Percentiles rank a stretch among this genome's conserved stretches.
Conservation (phyloP, 352 stramenopile species). For the Globisporangium orthogonon region DNA sequence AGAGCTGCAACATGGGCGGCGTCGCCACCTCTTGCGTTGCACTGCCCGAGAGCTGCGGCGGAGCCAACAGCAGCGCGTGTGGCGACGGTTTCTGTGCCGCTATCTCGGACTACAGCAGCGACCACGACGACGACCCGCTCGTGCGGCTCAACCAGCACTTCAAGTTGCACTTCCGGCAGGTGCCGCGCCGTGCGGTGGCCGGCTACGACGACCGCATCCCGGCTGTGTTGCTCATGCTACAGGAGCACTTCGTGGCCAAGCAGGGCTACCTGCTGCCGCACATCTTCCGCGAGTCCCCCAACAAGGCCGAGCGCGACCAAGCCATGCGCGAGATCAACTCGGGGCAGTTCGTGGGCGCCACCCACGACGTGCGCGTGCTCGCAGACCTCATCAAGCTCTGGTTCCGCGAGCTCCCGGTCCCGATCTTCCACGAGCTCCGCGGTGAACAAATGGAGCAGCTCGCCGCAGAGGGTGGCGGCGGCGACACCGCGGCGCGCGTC, state of each 20-base stretch:
- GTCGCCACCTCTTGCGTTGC: too few relatives aligned
- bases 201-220: constrained; percentile 79
- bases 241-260: constrained; percentile 71
- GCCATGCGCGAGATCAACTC: constrained; percentile 84
- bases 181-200: constrained; percentile 50
- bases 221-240: constrained; percentile 83
- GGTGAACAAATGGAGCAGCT: constrained; percentile 58
- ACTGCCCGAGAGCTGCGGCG: too few relatives aligned
- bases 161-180: constrained; percentile 64
- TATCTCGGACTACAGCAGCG: too few relatives aligned
- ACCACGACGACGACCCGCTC: constrained; percentile 13
- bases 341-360: constrained; percentile 54
- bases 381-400: constrained; percentile 88
- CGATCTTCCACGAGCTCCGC: constrained; percentile 77
- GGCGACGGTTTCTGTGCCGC: too few relatives aligned
- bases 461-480: constrained; percentile 7
- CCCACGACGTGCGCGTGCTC: constrained; percentile 75
- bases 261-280: constrained; percentile 58
- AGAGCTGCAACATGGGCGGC: constrained; percentile 4
- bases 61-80: not conserved
- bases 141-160: constrained; percentile 83
- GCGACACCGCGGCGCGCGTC: constrained; percentile 27
- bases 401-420: constrained; percentile 82
- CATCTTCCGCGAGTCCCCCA: constrained; percentile 87
- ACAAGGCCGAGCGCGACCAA: constrained; percentile 77